Base-by-base conservation (phyloP, 169 alveolate genomes). In the Sarcocystis neurona region DNA sequence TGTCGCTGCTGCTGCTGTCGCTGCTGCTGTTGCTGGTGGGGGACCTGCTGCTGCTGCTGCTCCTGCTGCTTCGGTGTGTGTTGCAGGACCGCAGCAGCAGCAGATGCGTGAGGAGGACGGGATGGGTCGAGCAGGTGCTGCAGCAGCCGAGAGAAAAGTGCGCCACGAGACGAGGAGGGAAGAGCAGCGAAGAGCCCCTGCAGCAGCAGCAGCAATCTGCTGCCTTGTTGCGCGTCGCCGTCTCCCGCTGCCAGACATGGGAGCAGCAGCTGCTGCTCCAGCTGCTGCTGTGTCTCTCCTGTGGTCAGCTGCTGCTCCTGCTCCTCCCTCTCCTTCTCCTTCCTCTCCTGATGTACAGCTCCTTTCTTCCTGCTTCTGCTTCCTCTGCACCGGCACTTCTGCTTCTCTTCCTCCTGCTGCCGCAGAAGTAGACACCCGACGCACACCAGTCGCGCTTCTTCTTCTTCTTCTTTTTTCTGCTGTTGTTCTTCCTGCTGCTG, bases 161-260 rank as follows among this genome's bases (percentile, higher is more conserved):
- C 82, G 0, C 56, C 23, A 10, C 82, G 82, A 1, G 82, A 72
- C 3, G 82, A 39, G 6, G 82, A 8, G 0, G 82, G 82, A n/a
- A 72, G 82, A 15, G 41, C 53, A 2, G 82, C 82, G 34, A 39
- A 37, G 82, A 72, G 82, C 23, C 56, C 82, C 32, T 72, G 58
- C 30, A 72, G 47, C 2, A 39, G 18, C n/a, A 23, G 20, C 37
- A 4, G 82, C 30, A 72, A 39, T 32, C 5, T 27, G 2, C 56
- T 27, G 58, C 82, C 82, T 39, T 39, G 41, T 39, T 47, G 58
- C 46, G 34, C 82, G 82, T 72, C 53, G 15, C 82, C 82, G 18
- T 56, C 82, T 3, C 56, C 47, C 39, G 58, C 82, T 18, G 6
- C 48, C 39, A 72, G 56, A 3, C 56, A 32, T 12, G 82, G 82